Evolutionary conservation across 768 basidiomycete genomes (phyloP).

Genomic region (Flagelloscypha sp.): DNA sequence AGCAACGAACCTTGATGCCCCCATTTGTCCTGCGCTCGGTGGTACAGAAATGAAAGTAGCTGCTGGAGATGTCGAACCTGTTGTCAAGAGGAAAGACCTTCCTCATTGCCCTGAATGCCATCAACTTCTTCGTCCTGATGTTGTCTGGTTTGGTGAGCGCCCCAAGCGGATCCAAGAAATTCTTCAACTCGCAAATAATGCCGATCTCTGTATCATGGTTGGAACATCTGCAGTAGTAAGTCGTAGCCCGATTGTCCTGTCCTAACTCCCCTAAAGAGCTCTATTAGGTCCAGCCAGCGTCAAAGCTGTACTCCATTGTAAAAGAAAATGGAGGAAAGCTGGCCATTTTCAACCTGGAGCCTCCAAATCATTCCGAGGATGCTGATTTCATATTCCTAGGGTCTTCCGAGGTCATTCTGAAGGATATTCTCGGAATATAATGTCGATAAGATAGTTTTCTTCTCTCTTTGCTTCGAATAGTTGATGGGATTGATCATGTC

Average conservation of each 20-base stretch:
- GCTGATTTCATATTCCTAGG: slow-evolving; percentile 20
- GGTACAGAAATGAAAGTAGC: slow-evolving; percentile 11
- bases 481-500: too few relatives aligned
- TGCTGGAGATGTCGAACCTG: slow-evolving; percentile 6
- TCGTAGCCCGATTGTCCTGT: neutral
- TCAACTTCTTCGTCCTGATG: slow-evolving; percentile 20
- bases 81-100: slow-evolving; percentile 15
- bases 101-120: slow-evolving; percentile 17
- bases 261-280: neutral
- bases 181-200: slow-evolving; percentile 10
- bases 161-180: slow-evolving; percentile 17
- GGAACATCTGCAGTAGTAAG: slow-evolving; percentile 19
- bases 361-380: slow-evolving; percentile 9
- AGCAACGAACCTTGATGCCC: slow-evolving; percentile 9
- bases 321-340: slow-evolving; percentile 16
- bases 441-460: too few relatives aligned
- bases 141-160: slow-evolving; percentile 26
- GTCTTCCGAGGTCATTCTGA: slow-evolving; percentile 15
- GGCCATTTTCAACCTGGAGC: slow-evolving; percentile 19
- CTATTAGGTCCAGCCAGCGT: slow-evolving; percentile 13
- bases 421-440: too few relatives aligned
- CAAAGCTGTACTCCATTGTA: slow-evolving; percentile 8
- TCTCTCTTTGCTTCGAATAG: too few relatives aligned
- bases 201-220: slow-evolving; percentile 21
- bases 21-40: slow-evolving; percentile 16